These are phyloP conservation scores for Sclerotinia sclerotiorum DNA, from an alignment of 2,329 filamentous ascomycete species.

Conservation along the genomic window DNA sequence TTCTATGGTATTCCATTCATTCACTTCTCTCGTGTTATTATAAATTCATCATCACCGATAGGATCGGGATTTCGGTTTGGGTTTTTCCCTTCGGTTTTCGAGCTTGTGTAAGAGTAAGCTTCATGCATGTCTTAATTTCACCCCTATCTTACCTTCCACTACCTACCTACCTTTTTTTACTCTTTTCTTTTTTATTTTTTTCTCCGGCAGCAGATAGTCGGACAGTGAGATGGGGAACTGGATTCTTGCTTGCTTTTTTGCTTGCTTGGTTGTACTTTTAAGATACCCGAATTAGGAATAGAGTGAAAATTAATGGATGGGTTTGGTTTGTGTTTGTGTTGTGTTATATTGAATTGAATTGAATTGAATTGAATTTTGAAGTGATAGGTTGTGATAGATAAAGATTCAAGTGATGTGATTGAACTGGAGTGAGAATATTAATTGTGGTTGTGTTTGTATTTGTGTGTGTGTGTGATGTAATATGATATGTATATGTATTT, in stretches of 20 bases:
- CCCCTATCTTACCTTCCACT: background rate
- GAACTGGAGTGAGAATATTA: no score
- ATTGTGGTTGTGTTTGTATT: no score
- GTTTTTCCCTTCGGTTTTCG: no score
- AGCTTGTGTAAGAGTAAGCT: no score
- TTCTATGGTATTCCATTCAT: background rate
- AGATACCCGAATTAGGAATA: constrained; percentile 11
- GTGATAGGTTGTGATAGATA: background rate
- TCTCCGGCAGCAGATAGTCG: background rate
- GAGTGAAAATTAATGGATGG: background rate
- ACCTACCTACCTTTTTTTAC: background rate
- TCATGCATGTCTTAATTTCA: background rate
- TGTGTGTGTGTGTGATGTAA: no score
- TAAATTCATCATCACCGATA: no score
- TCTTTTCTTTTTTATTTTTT: background rate
- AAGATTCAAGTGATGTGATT: no score
- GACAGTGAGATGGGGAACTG: background rate
- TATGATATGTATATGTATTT: no score
- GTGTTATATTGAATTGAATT: background rate
- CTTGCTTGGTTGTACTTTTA: constrained; percentile 2
- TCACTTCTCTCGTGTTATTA: no score
- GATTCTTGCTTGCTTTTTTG: background rate
- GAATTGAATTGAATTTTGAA: background rate
- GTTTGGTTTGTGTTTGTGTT: background rate
- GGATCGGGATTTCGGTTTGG: no score